These are phyloP conservation scores for Fusarium agapanthi DNA, from an alignment of 2,329 filamentous ascomycete genomes.

Conservation along the genomic window DNA sequence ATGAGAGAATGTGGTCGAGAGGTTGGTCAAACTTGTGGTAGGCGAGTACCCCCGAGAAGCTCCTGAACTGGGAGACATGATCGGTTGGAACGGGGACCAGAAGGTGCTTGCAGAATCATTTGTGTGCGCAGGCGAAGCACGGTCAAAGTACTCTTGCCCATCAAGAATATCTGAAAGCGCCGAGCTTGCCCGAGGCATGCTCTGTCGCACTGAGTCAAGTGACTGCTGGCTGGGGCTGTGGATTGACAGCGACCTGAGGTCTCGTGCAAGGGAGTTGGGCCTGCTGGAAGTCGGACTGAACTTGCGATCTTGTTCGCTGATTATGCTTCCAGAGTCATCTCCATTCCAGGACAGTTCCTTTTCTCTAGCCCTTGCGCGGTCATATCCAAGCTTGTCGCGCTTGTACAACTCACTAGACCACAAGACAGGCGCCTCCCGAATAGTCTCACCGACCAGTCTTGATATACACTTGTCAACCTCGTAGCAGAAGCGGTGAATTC, in stretches of 20 bases:
- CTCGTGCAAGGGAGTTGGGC: conserved; percentile 62
- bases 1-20: conserved; percentile 60
- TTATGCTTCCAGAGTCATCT: conserved; percentile 62
- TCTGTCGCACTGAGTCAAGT: conserved; percentile 73
- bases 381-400: conserved; percentile 74
- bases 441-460: conserved; percentile 84
- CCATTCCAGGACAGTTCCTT: conserved; percentile 55
- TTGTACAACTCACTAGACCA: conserved; percentile 93
- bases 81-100: conserved; percentile 86
- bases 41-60: conserved; percentile 68
- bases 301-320: conserved; percentile 64
- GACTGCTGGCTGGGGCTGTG: conserved; percentile 75
- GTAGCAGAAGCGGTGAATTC: conserved; percentile 91
- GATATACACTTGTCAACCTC: conserved; percentile 88
- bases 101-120: conserved; percentile 83
- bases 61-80: conserved; percentile 69
- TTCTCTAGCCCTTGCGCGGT: conserved; percentile 55
- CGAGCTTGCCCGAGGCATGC: conserved; percentile 64
- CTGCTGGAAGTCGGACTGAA: conserved; percentile 53
- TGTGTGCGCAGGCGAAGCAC: conserved; percentile 72
- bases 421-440: conserved; percentile 84
- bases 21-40: conserved; percentile 67
- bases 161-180: conserved; percentile 73
- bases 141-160: conserved; percentile 75
- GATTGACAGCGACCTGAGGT: conserved; percentile 65